Evolutionary conservation across 768 basidiomycete genomes (phyloP).

Genomic region (Trametes meyenii): DNA sequence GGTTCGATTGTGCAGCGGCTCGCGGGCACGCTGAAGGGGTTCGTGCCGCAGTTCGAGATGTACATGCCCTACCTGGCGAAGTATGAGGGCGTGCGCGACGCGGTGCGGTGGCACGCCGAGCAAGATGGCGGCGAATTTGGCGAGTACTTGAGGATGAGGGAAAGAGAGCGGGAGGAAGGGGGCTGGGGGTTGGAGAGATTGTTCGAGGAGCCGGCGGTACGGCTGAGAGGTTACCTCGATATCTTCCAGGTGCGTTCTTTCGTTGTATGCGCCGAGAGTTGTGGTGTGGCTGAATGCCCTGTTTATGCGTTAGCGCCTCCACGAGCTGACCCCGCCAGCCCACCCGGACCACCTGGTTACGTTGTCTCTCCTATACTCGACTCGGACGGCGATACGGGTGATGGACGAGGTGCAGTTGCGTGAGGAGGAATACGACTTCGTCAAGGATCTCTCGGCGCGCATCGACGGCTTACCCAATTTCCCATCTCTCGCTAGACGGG

Average conservation of each 20-base stretch:
- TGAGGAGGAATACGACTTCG: conserved; percentile 83
- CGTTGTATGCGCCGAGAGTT: neutral
- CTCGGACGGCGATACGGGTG: conserved; percentile 71
- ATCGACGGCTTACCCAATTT: conserved; percentile 62
- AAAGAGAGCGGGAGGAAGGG: conserved; percentile 52
- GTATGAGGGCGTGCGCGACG: conserved; percentile 64
- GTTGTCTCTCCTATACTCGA: conserved; percentile 64
- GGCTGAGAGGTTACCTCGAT: conserved; percentile 70
- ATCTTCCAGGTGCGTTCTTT: conserved; percentile 66
- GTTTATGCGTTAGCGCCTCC: conserved; percentile 54
- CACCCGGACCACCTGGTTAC: conserved; percentile 76
- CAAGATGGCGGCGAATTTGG: conserved; percentile 64
- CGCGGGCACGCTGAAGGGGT: conserved; percentile 59
- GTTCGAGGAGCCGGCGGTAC: conserved; percentile 73
- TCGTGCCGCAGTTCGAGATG: conserved; percentile 71
- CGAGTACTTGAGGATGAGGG: conserved; percentile 78
- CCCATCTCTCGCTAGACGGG: conserved; percentile 63
- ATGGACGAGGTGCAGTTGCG: conserved; percentile 84
- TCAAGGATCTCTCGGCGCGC: conserved; percentile 60
- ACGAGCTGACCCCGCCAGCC: conserved; percentile 65
- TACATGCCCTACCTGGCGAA: conserved; percentile 87
- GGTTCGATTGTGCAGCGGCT: conserved; percentile 48
- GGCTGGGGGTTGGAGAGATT: conserved; percentile 69
- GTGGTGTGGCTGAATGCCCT: conserved; percentile 5
- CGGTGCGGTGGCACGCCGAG: conserved; percentile 44